These are phyloP conservation scores for Psilocybe tampanensis DNA, from an alignment of 768 basidiomycete genomes.

Conservation along the genomic window DNA sequence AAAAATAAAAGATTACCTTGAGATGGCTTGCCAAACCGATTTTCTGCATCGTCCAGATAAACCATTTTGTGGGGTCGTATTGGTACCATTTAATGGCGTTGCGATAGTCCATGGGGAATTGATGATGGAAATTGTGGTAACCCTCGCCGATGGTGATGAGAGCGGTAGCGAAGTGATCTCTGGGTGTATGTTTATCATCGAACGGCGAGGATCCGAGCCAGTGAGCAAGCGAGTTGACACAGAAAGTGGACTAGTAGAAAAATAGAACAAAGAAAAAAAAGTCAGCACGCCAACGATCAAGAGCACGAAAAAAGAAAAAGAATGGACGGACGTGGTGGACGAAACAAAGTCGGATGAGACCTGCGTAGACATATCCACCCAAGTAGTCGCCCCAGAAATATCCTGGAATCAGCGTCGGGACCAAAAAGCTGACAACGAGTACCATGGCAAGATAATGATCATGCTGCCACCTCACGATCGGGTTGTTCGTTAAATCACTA, in stretches of 20 bases:
- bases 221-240: constrained; percentile 95
- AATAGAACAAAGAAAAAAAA: no score
- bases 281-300: no score
- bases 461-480: constrained; percentile 87
- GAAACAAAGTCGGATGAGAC: constrained; percentile 74
- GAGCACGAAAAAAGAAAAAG: not conserved
- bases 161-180: constrained; percentile 88
- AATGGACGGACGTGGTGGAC: constrained; percentile 78
- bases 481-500: constrained; percentile 80
- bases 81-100: constrained; percentile 96
- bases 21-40: constrained; percentile 76
- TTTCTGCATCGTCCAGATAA: constrained; percentile 64
- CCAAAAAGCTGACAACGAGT: constrained; percentile 64
- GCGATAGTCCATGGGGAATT: constrained; percentile 96
- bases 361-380: constrained; percentile 89
- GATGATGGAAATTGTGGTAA: constrained; percentile 98
- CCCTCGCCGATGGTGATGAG: constrained; percentile 93
- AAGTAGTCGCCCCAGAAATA: constrained; percentile 82
- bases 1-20: constrained; percentile 41
- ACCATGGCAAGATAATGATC: constrained; percentile 73
- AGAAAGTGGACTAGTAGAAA: constrained; percentile 83
- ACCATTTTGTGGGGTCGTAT: constrained; percentile 94
- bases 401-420: constrained; percentile 81
- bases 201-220: constrained; percentile 94
- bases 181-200: constrained; percentile 93